Evolutionary conservation across 345 rosid species (phyloP), one percentile per base, ranked within the genome.

Genomic region (Brassica cretica): DNA sequence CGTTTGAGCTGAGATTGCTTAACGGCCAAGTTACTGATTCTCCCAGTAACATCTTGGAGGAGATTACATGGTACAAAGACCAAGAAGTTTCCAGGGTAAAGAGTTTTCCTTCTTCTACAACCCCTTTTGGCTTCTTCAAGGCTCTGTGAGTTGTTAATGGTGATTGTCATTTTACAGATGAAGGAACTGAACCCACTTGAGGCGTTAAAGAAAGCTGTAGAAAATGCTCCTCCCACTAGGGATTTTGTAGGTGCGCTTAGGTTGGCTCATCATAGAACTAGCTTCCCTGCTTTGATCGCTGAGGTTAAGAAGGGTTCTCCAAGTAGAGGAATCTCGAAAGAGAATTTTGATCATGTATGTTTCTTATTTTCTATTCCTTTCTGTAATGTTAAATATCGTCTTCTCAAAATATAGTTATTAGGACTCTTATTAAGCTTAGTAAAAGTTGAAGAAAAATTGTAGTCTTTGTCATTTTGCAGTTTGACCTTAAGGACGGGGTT

Each of bases 231-330:
- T 56, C 89, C 96, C 0, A 75, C 93, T 2, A 88, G 89, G 78
- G 99, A 93, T 79, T 95, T 93, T 55, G n/a, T 89, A 10, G 93
- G 91, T 44, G 94, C 96, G 70, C 96, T 95, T 32, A 93, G 72
- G 79, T 86, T 83, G 27, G 97, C 97, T 72, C 78, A 82, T 81
- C 66, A 30, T 37, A 85, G 90, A 64, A 91, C 98, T 76, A 91
- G 94, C 91, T 91, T 93, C 29, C 98, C 98, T 5, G 92, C 89
- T 60, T 83, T 95, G 84, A 95, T 93, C 62, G 99, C 99, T 70
- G 99, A 95, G 83, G 99, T 95, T 73, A 95, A 93, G 84, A 93
- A 93, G 85, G 99, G 97, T 78, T 95, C 99, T 74, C 98, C 98
- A n/a, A 95, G 98, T 67, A 88, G 92, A 75, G 98, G 99, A 67